Conservation (phyloP, 2,329 filamentous ascomycete genomes). For the Colletotrichum sp. region DNA sequence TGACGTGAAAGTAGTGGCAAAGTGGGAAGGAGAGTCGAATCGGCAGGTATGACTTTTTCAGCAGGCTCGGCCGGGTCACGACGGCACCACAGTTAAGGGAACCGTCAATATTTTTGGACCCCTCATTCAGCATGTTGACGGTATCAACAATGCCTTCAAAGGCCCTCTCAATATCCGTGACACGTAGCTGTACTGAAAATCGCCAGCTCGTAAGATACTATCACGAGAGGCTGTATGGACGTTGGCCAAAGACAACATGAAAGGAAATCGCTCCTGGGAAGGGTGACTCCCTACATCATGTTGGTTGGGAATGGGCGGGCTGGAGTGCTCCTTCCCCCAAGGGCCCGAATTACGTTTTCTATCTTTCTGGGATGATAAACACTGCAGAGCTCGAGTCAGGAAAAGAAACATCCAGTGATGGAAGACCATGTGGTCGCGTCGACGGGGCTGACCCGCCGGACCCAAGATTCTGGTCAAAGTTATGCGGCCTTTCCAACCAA, state of each 20-base stretch:
- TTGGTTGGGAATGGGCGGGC: neutral
- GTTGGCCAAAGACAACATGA: no score
- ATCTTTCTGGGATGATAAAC: neutral
- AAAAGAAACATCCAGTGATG: neutral
- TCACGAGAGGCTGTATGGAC: no score
- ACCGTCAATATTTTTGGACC: neutral
- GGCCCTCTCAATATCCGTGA: neutral
- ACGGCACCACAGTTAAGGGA: no score
- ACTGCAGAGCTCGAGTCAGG: neutral
- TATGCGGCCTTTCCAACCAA: neutral
- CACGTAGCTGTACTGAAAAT: neutral
- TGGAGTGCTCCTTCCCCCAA: neutral
- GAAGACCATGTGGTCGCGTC: neutral
- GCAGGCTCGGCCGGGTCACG: neutral
- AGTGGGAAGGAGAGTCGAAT: neutral
- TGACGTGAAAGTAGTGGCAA: neutral
- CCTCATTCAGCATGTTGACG: fast-evolving
- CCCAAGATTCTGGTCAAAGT: neutral
- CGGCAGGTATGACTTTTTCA: neutral
- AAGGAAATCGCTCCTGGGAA: neutral
- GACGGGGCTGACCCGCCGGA: neutral
- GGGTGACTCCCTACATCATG: neutral
- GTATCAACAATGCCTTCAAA: fast-evolving
- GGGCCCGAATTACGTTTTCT: neutral
- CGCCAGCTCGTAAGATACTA: neutral